Percentiles rank a stretch among this genome's conserved stretches.
These are phyloP conservation scores for Prototheca wickerhamii DNA, from an alignment of 163 green algal species.

Conservation along the genomic window DNA sequence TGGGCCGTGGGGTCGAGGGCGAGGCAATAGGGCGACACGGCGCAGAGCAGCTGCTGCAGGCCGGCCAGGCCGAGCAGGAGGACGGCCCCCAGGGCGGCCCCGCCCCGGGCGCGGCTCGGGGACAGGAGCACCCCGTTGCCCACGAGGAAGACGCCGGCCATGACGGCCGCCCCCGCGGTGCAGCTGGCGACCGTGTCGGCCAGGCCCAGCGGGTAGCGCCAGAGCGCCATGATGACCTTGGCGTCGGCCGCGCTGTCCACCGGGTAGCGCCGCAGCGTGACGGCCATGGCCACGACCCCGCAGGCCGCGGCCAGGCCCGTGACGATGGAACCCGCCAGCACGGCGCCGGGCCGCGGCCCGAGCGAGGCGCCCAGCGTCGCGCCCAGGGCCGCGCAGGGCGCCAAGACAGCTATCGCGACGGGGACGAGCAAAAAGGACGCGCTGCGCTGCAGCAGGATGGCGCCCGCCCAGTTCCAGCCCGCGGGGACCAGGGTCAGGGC, in stretches of 20 bases:
- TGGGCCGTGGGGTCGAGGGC: neutral
- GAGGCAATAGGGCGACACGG: constrained; percentile 11
- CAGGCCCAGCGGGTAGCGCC: constrained; percentile 2
- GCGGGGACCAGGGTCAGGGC: neutral
- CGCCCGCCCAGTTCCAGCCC: constrained; percentile 6
- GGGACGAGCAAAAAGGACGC: neutral
- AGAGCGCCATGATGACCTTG: neutral
- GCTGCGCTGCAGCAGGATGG: constrained; percentile 1
- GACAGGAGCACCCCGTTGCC: neutral
- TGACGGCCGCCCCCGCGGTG: neutral
- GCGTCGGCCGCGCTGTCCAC: neutral
- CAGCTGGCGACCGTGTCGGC: neutral
- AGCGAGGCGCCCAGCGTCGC: constrained; percentile 6
- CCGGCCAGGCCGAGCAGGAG: neutral
- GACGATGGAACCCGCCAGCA: neutral
- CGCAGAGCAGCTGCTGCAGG: constrained; percentile 7
- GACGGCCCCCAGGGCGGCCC: neutral
- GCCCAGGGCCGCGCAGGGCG: neutral
- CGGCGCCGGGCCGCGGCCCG: neutral
- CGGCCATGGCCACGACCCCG: neutral
- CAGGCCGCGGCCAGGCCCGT: neutral
- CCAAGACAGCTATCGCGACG: neutral
- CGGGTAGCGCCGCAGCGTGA: neutral
- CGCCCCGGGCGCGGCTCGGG: neutral
- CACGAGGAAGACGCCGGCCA: neutral